Evolutionary conservation across 805 yeast genomes (phyloP).

Genomic region (Torulaspora gathmanii): DNA sequence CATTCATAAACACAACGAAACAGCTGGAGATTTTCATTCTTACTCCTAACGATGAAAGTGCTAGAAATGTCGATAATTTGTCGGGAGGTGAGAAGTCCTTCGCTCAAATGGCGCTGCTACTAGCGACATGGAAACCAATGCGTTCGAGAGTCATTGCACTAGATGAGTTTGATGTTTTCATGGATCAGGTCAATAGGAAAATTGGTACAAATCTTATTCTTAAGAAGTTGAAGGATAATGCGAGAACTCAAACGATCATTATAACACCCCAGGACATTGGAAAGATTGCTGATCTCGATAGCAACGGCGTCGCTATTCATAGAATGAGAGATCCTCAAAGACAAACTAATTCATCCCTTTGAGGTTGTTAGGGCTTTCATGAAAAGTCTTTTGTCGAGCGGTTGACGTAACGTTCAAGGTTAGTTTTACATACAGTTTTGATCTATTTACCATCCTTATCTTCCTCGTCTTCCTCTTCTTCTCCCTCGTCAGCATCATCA

Average conservation of each 20-base stretch:
- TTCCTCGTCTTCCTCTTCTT: conserved; percentile 3
- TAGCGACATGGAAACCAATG: conserved; percentile 94
- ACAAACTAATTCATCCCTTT: conserved; percentile 26
- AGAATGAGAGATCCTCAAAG: conserved; percentile 46
- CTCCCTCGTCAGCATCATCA: conserved; percentile 44
- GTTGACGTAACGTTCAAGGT: not conserved
- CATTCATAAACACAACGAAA: conserved; percentile 52
- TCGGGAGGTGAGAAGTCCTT: conserved; percentile 98
- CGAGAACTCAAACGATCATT: conserved; percentile 78
- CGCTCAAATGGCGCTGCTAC: conserved; percentile 79
- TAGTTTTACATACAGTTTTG: not conserved
- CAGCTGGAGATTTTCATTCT: conserved; percentile 56
- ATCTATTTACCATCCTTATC: not conserved
- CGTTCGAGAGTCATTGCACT: conserved; percentile 79
- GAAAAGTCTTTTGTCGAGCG: not conserved
- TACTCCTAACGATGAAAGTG: conserved; percentile 52
- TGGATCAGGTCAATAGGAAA: conserved; percentile 89
- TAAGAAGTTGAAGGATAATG: conserved; percentile 53
- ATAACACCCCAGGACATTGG: conserved; percentile 92
- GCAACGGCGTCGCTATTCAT: conserved; percentile 57
- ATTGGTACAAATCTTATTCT: conserved; percentile 72
- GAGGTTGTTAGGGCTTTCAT: too few species aligned
- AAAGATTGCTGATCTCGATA: conserved; percentile 56
- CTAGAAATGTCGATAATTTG: conserved; percentile 71
- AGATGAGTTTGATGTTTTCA: conserved; percentile 95